Percentiles rank a stretch among this genome's conserved stretches.
phyloP scores from a whole-genome alignment of 352 stramenopile genomes.

The Pythium utonaiense region DNA sequence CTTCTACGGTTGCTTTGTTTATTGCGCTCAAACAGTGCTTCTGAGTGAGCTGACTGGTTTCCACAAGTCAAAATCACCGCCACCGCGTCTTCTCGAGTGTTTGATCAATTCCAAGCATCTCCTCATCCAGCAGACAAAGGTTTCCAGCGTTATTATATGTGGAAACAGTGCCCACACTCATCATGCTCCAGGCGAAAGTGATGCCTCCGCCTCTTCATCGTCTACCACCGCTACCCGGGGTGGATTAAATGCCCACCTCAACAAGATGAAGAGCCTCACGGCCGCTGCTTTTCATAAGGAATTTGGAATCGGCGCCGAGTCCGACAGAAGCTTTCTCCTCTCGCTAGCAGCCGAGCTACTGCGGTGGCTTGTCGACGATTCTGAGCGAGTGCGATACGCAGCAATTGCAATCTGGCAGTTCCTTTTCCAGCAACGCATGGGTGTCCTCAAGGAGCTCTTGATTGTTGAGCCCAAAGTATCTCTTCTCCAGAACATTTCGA shows the following conservation, averaged over 20 bases:
- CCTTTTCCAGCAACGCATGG: conserved; percentile 64
- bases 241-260: conserved; percentile 33
- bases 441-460: conserved; percentile 68
- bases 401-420: conserved; percentile 70
- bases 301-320: conserved; percentile 62
- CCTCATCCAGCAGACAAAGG: conserved; percentile 63
- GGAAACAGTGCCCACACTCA: conserved; percentile 18
- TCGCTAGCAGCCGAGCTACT: conserved; percentile 57
- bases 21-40: conserved; percentile 50
- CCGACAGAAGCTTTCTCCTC: conserved; percentile 68
- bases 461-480: conserved; percentile 67
- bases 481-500: conserved; percentile 64
- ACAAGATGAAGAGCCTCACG: conserved; percentile 47
- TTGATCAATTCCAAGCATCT: conserved; percentile 46
- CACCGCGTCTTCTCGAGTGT: conserved; percentile 35
- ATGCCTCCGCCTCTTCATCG: not conserved
- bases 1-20: conserved; percentile 68
- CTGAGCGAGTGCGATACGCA: conserved; percentile 34
- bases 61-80: conserved; percentile 28
- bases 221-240: not conserved
- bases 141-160: conserved; percentile 56
- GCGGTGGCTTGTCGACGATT: conserved; percentile 61
- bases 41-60: conserved; percentile 51
- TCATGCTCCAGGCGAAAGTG: not conserved
- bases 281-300: conserved; percentile 49